A percentile compares a stretch with the other conserved stretches of the same genome.
phyloP scores from a whole-genome alignment of 352 stramenopile genomes.

The Pythium biforme region DNA sequence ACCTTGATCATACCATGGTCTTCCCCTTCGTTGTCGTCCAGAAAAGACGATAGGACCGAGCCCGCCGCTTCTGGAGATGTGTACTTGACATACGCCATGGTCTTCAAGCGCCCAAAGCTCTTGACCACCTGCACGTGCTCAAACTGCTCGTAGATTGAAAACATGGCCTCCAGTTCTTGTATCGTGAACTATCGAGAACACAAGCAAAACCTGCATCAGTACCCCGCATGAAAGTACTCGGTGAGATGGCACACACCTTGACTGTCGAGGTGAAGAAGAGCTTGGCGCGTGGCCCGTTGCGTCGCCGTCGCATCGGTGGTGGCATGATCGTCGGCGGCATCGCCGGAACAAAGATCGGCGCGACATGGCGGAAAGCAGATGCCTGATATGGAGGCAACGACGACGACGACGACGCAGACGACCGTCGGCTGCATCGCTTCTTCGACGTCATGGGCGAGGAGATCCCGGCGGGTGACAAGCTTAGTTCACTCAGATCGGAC shows the following conservation, averaged over 20 bases:
- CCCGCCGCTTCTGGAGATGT: conserved; percentile 31
- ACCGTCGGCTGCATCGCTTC: conserved; percentile 24
- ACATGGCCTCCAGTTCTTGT: conserved; percentile 83
- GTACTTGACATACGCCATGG: conserved; percentile 83
- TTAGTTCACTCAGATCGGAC: conserved; percentile 28
- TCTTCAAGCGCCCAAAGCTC: conserved; percentile 80
- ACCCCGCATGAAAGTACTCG: neutral
- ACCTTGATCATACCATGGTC: conserved; percentile 19
- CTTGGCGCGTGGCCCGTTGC: conserved; percentile 24
- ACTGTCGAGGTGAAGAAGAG: conserved; percentile 75
- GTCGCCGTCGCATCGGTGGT: neutral
- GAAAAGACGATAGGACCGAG: conserved; percentile 21
- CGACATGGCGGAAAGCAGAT: neutral
- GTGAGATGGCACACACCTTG: conserved; percentile 36
- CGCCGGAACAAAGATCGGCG: conserved; percentile 12
- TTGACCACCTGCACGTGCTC: conserved; percentile 63
- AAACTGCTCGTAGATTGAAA: conserved; percentile 76
- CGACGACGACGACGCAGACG: conserved; percentile 9
- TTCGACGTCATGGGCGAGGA: conserved; percentile 22
- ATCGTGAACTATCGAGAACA: conserved; percentile 52
- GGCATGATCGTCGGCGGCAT: neutral
- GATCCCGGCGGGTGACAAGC: conserved; percentile 21
- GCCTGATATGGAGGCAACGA: neutral
- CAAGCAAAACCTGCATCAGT: neutral
- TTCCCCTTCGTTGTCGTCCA: conserved; percentile 32